Base-by-base conservation (phyloP, 371 early-diverging fungal genomes). In the Mortierella sp. region DNA sequence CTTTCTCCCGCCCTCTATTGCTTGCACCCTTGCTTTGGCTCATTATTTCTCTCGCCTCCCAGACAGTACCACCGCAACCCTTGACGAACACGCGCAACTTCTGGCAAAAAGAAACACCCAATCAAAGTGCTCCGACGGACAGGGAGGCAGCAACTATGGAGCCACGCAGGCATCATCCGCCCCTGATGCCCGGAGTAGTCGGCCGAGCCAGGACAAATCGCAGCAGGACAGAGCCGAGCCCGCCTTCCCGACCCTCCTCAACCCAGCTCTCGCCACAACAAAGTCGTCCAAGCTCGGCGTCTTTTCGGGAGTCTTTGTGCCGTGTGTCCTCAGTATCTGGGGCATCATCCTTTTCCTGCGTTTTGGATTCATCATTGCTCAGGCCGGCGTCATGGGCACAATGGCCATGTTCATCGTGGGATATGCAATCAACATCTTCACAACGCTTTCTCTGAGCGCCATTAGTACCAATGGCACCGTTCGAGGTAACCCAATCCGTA, bases 391-490 rank as follows among this genome's bases (percentile, higher is more conserved):
- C 19, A 43, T 90, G 24, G 92, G 90, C 40, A 92, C 93, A 3
- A 77, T 92, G 69, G 89, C 69, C 55, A 88, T 92, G 88, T 93
- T 93, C 76, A 75, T 88, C 6, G 87, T 90, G 26, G 93, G 93
- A 9, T 93, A 91, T 71, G 11, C 79, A 57, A 89, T 94, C 61
- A 92, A 93, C 14, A 78, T 91, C 57, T 88, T 93, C 73, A 95
- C 96, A 26, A 90, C 93, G 0, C 88, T 96, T 19, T 92, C 93
- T 24, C 88, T 96, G 40, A 92, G 93, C 13, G 95, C 95, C 67
- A 94, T 96, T 73, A 91, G 91, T 28, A 93, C 93, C 26, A 95
- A 95, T 69, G 96, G 96, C 26, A 90, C 91, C 0, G 93, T 93
- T 46, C 87, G 90, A 88, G 90, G 89, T 88, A 83, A 72, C 71